Base-by-base conservation (phyloP, 2,329 filamentous ascomycete species). In the Diaporthe sp. region DNA sequence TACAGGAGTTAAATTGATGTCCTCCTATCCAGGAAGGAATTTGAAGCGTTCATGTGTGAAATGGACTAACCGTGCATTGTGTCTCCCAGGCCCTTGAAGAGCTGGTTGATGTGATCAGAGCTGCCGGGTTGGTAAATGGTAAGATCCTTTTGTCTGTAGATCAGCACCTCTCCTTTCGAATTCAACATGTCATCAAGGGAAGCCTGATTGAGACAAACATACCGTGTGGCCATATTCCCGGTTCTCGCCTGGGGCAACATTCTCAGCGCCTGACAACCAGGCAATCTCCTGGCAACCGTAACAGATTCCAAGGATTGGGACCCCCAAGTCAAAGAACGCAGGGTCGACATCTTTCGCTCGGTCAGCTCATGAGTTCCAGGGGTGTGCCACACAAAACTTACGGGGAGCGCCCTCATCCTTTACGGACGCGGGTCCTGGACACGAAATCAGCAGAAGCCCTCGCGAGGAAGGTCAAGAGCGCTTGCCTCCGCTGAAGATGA, bases 41-140 rank as follows among this genome's bases (percentile, higher is more conserved):
- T 46, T 53, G 46, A 25, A 46, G 19, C 25, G 3, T 39, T 8
- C 17, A 4, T 19, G 6, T 2, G 15, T 28, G 31, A 22, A 37
- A 37, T 2, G 7, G 22, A 39, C 65, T 39, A 8, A 68, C 65
- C 89, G 74, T 94, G 89, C 79, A 94, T 88, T 67, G 91, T 86
- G 75, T 94, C 92, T 75, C 92, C 93, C 13, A 98, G 81, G 19
- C 92, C 94, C 39, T 91, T 88, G 83, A 98, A 98, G 34, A 98
- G 91, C 58, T 89, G 88, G 82, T 98, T 93, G 79, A 94, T 92
- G 80, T 95, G 92, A 67, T 49, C 42, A 37, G 61, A 67, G 46
- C 86, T 83, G 78, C 87, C 85, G 62, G 88, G 86, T 77, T 89
- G 89, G 76, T 91, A 85, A 44, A 94, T 88, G 77, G 88, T 90